Conservation (phyloP, 805 yeast genomes). For the Komagataella ulmi region DNA sequence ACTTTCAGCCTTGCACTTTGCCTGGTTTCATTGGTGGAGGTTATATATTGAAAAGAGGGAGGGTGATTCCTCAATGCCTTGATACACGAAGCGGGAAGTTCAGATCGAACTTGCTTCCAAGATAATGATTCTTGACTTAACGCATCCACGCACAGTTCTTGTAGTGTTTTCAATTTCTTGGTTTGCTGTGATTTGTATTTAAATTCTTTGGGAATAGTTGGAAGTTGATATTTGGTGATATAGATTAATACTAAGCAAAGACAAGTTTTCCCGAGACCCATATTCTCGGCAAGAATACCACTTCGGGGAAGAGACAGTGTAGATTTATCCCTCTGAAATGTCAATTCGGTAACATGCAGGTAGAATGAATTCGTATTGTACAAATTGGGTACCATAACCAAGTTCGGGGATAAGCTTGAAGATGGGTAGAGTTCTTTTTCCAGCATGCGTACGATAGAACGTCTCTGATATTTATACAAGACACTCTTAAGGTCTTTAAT, state of each 20-base stretch:
- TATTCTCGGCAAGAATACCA: slow-evolving; percentile 53
- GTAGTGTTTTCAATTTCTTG: slow-evolving; percentile 11
- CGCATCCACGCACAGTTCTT: slow-evolving; percentile 26
- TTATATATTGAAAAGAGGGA: slow-evolving; percentile 25
- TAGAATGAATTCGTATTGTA: neutral
- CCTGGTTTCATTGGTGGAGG: slow-evolving; percentile 2
- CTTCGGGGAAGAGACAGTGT: slow-evolving; percentile 28
- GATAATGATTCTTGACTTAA: slow-evolving; percentile 37
- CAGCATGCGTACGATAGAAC: slow-evolving; percentile 47
- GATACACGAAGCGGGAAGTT: slow-evolving; percentile 30
- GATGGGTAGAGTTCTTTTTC: slow-evolving; percentile 29
- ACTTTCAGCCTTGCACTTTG: slow-evolving; percentile 8
- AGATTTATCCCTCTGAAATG: slow-evolving; percentile 6
- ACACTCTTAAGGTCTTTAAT: slow-evolving; percentile 34
- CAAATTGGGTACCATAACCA: slow-evolving; percentile 1
- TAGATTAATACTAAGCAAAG: slow-evolving; percentile 46
- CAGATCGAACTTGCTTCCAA: slow-evolving; percentile 35
- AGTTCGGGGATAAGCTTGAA: slow-evolving; percentile 11
- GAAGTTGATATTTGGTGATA: slow-evolving; percentile 36
- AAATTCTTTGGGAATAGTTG: slow-evolving; percentile 26
- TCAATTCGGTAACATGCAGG: neutral
- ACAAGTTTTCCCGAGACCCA: slow-evolving; percentile 57
- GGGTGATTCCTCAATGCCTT: slow-evolving; percentile 22
- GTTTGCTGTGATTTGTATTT: slow-evolving; percentile 2
- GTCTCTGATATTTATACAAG: slow-evolving; percentile 46